Base-by-base conservation (phyloP, 148 eudicot genomes). In the Vaccinium myrtillus region DNA sequence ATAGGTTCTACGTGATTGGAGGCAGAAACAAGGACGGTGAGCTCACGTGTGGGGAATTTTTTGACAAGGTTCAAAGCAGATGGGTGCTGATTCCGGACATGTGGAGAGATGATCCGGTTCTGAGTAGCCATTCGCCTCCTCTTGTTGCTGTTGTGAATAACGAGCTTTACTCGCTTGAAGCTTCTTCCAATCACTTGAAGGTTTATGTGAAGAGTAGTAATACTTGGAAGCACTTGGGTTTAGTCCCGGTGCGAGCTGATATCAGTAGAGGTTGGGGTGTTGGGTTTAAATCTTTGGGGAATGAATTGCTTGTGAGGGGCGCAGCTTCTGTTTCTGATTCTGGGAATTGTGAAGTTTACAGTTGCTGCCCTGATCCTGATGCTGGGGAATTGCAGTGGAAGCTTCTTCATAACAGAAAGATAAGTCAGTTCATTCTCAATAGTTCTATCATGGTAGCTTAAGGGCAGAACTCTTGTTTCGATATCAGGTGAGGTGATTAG, bases 381-480 rank as follows among this genome's bases (percentile, higher is more conserved):
- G 87, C 87, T 1, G 83, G 86, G 25, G 87, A 85, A 9, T 78
- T 89, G 80, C 81, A 82, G 32, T 95, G 98, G 97, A 89, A 79
- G 83, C 87, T 84, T 54, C 80, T 91, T 12, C 84, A 23, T 65
- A 3, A 86, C 63, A 86, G 82, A 59, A 92, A 91, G 65, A 81
- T 83, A 61, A 7, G 93, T 73, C 82, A 90, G 53, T 95, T 90
- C 84, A 90, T 95, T 12, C 81, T 81, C 74, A 93, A 93, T 36
- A 93, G 96, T 46, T 89, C 88, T 67, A 89, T 93, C 43, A 92
- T 95, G 96, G 85, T 89, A n/a, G 96, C 94, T 58, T 95, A 87
- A 94, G 70, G 65, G 39, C n/a, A 23, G 11, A 55, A 12, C 69
- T 50, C 46, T 74, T 55, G 16, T 8, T 32, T 43, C 15, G 3